Percentiles rank a stretch among this genome's conserved stretches.
Conservation (phyloP, 768 basidiomycete species). For the Rhodotorula diobovata region DNA sequence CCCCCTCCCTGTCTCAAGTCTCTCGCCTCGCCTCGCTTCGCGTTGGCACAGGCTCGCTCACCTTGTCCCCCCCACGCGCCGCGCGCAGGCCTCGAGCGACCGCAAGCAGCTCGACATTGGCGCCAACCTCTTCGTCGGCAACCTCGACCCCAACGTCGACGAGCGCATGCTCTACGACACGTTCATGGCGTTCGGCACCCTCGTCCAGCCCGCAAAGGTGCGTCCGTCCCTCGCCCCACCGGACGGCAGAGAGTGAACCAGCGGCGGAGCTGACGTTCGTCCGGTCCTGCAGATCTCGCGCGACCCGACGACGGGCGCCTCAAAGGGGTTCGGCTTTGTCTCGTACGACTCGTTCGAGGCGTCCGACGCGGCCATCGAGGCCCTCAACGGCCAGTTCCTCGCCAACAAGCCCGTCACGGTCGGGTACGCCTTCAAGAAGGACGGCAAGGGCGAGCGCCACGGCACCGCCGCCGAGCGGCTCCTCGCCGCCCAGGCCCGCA, state of each 20-base stretch:
- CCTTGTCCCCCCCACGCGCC: no score
- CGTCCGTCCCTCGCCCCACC: constrained; percentile 14
- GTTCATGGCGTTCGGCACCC: constrained; percentile 88
- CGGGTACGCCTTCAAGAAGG: constrained; percentile 99
- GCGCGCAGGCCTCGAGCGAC: constrained; percentile 86
- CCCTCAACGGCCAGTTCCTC: constrained; percentile 95
- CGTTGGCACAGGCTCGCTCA: no score
- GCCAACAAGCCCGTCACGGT: constrained; percentile 98
- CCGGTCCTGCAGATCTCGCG: constrained; percentile 69
- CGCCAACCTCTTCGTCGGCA: constrained; percentile 94
- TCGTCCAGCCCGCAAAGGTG: constrained; percentile 86
- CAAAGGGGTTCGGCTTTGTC: constrained; percentile 96
- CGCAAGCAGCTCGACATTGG: constrained; percentile 97
- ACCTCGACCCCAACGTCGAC: constrained; percentile 90
- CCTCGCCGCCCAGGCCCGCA: constrained; percentile 88
- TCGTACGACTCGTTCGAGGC: constrained; percentile 97
- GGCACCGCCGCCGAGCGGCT: constrained; percentile 95
- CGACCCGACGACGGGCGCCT: constrained; percentile 73
- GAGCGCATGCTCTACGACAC: constrained; percentile 89
- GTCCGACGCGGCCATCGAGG: constrained; percentile 89
- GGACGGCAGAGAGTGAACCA: neutral
- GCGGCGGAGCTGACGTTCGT: neutral
- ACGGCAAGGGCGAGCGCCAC: constrained; percentile 95
- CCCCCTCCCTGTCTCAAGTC: no score
- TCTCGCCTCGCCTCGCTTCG: neutral